Evolutionary conservation across 2,329 filamentous ascomycete species (phyloP), one percentile per base, ranked within the genome.

Genomic region (Dactylellina drechsleri): DNA sequence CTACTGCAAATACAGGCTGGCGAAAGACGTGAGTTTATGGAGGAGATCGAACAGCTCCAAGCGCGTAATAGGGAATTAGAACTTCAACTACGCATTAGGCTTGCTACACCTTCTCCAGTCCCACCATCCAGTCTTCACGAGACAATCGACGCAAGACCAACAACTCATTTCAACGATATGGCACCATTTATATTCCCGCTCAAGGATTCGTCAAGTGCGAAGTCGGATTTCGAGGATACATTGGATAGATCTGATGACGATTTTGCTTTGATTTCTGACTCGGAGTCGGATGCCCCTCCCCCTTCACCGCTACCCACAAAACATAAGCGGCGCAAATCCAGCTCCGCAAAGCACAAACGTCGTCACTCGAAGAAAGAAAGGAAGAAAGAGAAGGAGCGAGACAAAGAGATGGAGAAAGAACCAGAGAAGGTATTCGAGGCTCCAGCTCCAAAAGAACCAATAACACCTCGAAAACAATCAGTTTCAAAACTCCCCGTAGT

Each of bases 21-120:
- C n/a, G 70, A 74, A 31, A 40, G 70, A 12, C 70, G 70, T 20
- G 70, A 74, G 52, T 74, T 74, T 53, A 74, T 74, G 70, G 70
- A 74, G 36, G 62, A 74, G 28, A 74, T 74, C 15, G 70, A 74
- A 40, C 70, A 64, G 50, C 62, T 74, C 18, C 41, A 66, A 20
- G 70, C 57, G 10, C 62, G 70, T 15, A 74, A 74, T 26, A 74
- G 70, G 52, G 70, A 74, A 28, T 52, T 74, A 18, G 70, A 74
- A 20, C 70, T 74, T 47, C 70, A 74, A 59, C 41, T 74, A 54
- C 70, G 70, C 15, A 74, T 74, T 36, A 47, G 70, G 31, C 36
- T 59, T 13, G 70, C 70, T 6, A 74, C 70, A 2, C 70, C 70
- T 13, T 74, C 70, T 7, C 70, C 70, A n/a, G 58, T 62, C 8